Percentiles rank a stretch among this genome's conserved stretches.
Evolutionary conservation across 768 basidiomycete genomes (phyloP).

Genomic region (Russula dissimulans): DNA sequence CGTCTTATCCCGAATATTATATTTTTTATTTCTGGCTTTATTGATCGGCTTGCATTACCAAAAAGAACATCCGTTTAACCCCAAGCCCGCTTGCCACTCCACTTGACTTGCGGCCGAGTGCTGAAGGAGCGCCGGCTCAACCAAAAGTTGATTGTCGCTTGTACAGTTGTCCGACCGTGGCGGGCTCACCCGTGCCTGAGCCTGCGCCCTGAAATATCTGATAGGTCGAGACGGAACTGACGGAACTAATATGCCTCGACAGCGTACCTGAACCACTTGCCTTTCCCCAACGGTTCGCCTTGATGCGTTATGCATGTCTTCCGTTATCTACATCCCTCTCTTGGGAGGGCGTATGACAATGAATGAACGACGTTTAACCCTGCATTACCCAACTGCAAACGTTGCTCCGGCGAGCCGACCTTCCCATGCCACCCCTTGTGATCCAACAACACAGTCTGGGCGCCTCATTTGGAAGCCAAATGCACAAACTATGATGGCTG

Average conservation of each 20-base stretch:
- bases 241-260: neutral
- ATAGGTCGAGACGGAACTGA: neutral
- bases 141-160: constrained; percentile 21
- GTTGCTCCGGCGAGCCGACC: constrained; percentile 4
- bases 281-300: no score
- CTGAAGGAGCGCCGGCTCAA: neutral
- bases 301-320: neutral
- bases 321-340: neutral
- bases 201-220: constrained; percentile 59
- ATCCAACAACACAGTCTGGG: neutral
- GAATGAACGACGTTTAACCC: neutral
- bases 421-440: neutral
- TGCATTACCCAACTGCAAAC: neutral
- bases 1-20: neutral
- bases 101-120: no score
- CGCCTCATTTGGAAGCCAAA: neutral
- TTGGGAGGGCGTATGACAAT: neutral
- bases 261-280: neutral
- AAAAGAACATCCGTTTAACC: no score
- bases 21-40: no score
- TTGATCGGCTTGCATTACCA: no score
- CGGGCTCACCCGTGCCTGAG: constrained; percentile 39
- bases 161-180: constrained; percentile 48
- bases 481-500: neutral
- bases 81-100: no score